Base-by-base conservation (phyloP, 495 filamentous ascomycete genomes). In the Podospora comata region DNA sequence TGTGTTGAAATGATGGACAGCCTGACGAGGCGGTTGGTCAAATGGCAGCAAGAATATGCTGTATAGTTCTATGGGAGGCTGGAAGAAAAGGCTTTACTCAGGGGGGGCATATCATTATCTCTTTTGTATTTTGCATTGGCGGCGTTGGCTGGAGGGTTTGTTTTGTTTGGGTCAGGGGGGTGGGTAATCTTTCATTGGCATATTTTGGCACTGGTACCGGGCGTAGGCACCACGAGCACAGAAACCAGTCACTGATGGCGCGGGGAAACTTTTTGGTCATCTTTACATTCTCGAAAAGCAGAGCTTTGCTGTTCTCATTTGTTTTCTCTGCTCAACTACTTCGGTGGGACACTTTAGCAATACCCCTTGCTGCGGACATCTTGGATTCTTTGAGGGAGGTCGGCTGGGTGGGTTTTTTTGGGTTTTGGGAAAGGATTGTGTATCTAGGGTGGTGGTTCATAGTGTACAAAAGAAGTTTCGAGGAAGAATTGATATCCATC, bases 1-100 rank as follows among this genome's bases (percentile, higher is more conserved):
- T 90, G 88, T 74, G 76, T 91, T 62, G 90, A 92, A 74, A 93
- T 92, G 90, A 93, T 92, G 90, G 90, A 92, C 76, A 85, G 86
- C 70, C 79, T 93, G 75, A 92, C 89, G 34, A 85, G 89, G 65
- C 84, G 91, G 74, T 75, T 93, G 68, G 84, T 93, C 67, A 90
- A 91, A 71, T 93, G 91, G 91, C 91, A 93, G 78, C 87, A 89
- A 65, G 80, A 85, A 70, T 86, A 84, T 68, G 63, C 75, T 28
- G 62, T 70, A 15, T 82, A 68, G 75, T 15, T 19, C 18, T 48
- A 11, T 48, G 15, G 15, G 9, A 48, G 39, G 13, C 13, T 48
- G 39, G 3, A 48, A 48, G 39, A 16, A 48, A 48, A 11, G 9
- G 15, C 9, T 11, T 16, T 16, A 6, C 2, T 11, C 39, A 11